Base-by-base conservation (phyloP, 768 basidiomycete genomes). In the Rhodocollybia butyracea region DNA sequence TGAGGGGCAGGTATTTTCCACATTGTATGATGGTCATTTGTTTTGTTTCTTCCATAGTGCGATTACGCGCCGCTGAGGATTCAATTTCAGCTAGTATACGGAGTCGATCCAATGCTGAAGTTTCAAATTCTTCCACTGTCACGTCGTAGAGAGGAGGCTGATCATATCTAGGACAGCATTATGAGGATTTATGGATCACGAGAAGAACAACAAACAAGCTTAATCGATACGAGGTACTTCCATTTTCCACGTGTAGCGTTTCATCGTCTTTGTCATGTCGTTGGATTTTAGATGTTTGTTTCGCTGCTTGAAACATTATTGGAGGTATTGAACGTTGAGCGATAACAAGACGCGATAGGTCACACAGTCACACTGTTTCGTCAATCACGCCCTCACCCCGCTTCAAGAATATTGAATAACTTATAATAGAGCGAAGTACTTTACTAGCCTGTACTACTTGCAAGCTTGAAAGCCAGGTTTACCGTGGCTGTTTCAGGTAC, bases 41-140 rank as follows among this genome's bases (percentile, higher is more conserved):
- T 69, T 78, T 85, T 51, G 91, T 75, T 57, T 95, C 94, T 3
- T 89, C 86, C 77, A 80, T 86, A n/a, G 86, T 68, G 39, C 91
- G 75, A 65, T 94, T 93, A 31, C 94, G 88, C 10, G 86, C 89
- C 58, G 84, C 82, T 3, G 89, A 93, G 1, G 94, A 87, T 65
- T 96, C 94, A 54, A 97, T 95, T 67, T 95, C 93, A 15, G 90
- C 88, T 17, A 97, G 80, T 17, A 97, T 79, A 26, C 92, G 84
- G 30, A 99, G 79, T 34, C 97, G 77, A 61, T 96, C 85, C 21
- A 99, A 77, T 0, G 97, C 97, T 66, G 81, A 91, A 2, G 80
- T 86, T 68, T 99, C 97, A 61, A 99, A 99, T 59, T 98, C 91
- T 67, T 98, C 97, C 17, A 98, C 76, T 1, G 94, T 94, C 19